phyloP scores from a whole-genome alignment of 1,284 basidiomycete genomes.

The Apiotrichum mycotoxinovorans region DNA sequence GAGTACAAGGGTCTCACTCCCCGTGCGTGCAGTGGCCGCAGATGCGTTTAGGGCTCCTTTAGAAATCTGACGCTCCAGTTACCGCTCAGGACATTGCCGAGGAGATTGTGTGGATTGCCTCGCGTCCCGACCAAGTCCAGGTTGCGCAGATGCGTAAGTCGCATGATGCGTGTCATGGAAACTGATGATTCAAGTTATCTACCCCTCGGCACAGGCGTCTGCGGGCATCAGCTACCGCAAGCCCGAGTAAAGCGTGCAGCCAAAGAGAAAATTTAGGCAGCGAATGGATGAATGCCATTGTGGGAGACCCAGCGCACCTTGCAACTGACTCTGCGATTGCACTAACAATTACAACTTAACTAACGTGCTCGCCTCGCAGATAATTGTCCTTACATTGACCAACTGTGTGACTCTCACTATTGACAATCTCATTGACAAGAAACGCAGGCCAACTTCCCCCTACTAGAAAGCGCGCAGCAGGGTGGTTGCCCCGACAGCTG shows the following conservation, averaged over 20 bases:
- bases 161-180: constrained; percentile 43
- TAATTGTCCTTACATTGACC: no score
- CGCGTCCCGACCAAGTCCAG: constrained; percentile 79
- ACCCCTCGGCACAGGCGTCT: constrained; percentile 15
- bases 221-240: constrained; percentile 12
- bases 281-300: no score
- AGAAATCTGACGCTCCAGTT: constrained; percentile 54
- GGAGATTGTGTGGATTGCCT: constrained; percentile 90
- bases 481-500: no score
- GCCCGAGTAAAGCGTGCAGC: not conserved
- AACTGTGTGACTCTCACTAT: no score
- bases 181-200: constrained; percentile 11
- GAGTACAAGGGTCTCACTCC: constrained; percentile 80
- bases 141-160: constrained; percentile 70
- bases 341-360: no score
- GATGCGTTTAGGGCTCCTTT: no score
- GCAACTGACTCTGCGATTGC: no score
- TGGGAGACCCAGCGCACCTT: no score
- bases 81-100: constrained; percentile 79
- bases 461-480: no score
- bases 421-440: no score
- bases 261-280: not conserved
- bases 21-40: constrained; percentile 55
- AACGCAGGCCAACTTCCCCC: no score
- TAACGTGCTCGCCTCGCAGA: no score